Evolutionary conservation across 1,139 yeast species (phyloP).

Genomic region (Ogataea hybrid): DNA sequence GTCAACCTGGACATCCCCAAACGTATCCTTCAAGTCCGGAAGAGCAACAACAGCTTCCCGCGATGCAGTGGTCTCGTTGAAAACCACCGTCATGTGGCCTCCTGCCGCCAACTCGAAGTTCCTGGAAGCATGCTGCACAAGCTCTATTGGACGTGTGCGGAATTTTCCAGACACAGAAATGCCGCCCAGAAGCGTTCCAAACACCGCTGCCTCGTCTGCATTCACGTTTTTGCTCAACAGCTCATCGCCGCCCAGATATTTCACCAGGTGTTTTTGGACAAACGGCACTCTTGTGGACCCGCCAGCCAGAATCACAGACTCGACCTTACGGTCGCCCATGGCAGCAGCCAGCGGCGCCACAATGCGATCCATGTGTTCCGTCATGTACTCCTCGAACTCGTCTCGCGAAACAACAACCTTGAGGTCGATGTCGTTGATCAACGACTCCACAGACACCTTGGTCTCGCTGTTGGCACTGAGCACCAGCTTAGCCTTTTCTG

Average conservation of each 20-base stretch:
- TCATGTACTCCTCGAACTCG: slow-evolving; percentile 66
- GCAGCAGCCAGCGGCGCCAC: slow-evolving; percentile 54
- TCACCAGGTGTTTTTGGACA: slow-evolving; percentile 58
- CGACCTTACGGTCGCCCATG: slow-evolving; percentile 41
- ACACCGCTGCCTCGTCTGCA: slow-evolving; percentile 92
- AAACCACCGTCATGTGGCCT: slow-evolving; percentile 31
- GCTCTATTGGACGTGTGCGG: slow-evolving; percentile 57
- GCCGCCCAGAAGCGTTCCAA: slow-evolving; percentile 85
- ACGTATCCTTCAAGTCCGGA: slow-evolving; percentile 30
- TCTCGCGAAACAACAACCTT: slow-evolving; percentile 62
- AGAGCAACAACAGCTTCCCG: slow-evolving; percentile 33
- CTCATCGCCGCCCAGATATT: slow-evolving; percentile 54
- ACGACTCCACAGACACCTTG: slow-evolving; percentile 64
- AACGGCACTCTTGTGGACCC: slow-evolving; percentile 93
- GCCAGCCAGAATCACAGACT: slow-evolving; percentile 80
- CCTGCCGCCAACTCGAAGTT: slow-evolving; percentile 35
- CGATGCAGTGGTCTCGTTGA: slow-evolving; percentile 42
- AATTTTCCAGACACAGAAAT: slow-evolving; percentile 61
- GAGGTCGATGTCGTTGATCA: slow-evolving; percentile 72
- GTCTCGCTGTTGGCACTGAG: slow-evolving; percentile 87
- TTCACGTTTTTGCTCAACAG: slow-evolving; percentile 83
- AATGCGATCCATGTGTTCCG: slow-evolving; percentile 44
- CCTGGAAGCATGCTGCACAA: slow-evolving; percentile 54
- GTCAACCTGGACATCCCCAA: slow-evolving; percentile 39
- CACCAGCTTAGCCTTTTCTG: slow-evolving; percentile 84